phyloP scores from a whole-genome alignment of 2,329 filamentous ascomycete species.

The Monosporascus sp. region DNA sequence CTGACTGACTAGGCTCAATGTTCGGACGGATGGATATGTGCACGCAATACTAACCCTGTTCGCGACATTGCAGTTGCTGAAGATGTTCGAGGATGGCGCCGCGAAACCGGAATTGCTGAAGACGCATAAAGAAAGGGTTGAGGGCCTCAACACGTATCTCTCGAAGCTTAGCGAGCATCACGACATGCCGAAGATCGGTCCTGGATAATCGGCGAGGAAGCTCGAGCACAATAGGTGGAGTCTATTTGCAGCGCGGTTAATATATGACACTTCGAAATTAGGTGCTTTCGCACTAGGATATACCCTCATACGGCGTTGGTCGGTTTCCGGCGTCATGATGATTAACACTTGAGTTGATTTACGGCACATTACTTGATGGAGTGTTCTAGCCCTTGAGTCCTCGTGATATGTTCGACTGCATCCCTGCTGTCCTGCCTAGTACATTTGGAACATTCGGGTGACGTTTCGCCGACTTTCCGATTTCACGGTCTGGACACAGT shows the following conservation, averaged over 20 bases:
- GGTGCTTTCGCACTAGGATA: not conserved
- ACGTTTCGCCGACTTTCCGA: no score
- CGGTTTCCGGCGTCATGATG: not conserved
- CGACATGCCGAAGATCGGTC: slow-evolving; percentile 77
- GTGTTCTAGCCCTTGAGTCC: no score
- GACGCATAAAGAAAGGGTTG: slow-evolving; percentile 94
- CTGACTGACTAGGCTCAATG: not conserved
- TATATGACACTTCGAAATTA: not conserved
- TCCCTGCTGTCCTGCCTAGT: no score
- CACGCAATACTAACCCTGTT: slow-evolving; percentile 8
- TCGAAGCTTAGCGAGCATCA: slow-evolving; percentile 93
- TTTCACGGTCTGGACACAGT: no score
- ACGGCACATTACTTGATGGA: not conserved
- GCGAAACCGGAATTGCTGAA: slow-evolving; percentile 74
- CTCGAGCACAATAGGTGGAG: not conserved
- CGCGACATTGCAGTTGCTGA: slow-evolving; percentile 58
- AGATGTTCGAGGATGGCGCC: slow-evolving; percentile 61
- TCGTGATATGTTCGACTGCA: no score
- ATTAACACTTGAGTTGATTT: not conserved
- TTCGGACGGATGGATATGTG: not conserved
- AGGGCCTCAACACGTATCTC: slow-evolving; percentile 91
- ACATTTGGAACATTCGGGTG: no score
- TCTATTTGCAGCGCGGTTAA: not conserved
- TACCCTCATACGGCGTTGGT: not conserved
- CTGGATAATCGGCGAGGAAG: slow-evolving; percentile 37